A percentile compares a stretch with the other conserved stretches of the same genome.
These are phyloP conservation scores for Austroboletus niveus DNA, from an alignment of 1,284 basidiomycete species.

Conservation along the genomic window DNA sequence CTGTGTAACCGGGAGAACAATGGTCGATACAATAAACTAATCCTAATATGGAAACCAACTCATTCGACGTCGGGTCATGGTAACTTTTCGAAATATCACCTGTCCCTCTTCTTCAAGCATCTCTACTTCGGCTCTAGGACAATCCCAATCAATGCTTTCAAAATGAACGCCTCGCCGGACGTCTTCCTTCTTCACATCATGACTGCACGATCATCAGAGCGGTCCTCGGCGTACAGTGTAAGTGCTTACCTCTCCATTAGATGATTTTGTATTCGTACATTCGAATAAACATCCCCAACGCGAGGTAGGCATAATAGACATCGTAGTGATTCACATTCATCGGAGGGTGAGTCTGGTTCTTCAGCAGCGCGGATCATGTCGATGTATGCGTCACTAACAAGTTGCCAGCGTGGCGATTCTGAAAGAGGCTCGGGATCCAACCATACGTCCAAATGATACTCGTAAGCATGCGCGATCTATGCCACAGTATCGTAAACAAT, in stretches of 20 bases:
- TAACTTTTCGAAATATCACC: not conserved
- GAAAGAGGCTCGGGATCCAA: not conserved
- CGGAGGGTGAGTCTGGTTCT: too few species aligned
- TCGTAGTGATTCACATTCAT: not conserved
- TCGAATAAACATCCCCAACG: not conserved
- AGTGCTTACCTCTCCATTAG: not conserved
- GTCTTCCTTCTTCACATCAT: not conserved
- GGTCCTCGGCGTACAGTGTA: not conserved
- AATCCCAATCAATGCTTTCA: not conserved
- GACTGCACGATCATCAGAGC: conserved; percentile 1
- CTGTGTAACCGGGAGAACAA: conserved; percentile 18
- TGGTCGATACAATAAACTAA: conserved; percentile 18
- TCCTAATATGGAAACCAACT: conserved; percentile 15
- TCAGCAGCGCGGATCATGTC: not conserved
- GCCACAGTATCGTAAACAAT: not conserved
- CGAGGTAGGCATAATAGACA: conserved; percentile 11
- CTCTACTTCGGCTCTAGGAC: not conserved
- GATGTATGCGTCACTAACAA: conserved; percentile 6
- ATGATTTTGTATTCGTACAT: not conserved
- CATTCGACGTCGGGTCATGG: too few species aligned
- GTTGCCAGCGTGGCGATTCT: conserved; percentile 1
- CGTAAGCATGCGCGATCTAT: conserved; percentile 4
- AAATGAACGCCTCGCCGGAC: conserved; percentile 7
- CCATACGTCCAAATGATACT: not conserved
- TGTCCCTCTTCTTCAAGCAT: conserved; percentile 1